Conservation (phyloP, 306 rosid species). For the Echinosophora koreensis region DNA sequence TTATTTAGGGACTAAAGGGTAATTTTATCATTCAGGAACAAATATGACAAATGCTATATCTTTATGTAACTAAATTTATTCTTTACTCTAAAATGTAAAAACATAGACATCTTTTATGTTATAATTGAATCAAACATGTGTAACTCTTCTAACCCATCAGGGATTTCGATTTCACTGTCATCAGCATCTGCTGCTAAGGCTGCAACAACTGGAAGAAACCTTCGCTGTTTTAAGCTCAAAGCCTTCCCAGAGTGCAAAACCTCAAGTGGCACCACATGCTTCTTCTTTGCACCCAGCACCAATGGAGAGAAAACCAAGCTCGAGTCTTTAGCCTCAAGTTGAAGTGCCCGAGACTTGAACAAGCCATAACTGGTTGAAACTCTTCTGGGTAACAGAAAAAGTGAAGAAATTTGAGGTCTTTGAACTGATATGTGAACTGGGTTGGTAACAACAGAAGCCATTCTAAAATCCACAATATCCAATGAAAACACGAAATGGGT, state of each 20-base stretch:
- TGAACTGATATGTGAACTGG: slow-evolving; percentile 55
- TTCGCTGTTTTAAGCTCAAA: slow-evolving; percentile 45
- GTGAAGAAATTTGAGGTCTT: slow-evolving; percentile 48
- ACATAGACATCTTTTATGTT: neutral
- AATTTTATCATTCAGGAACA: no score
- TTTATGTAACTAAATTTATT: no score
- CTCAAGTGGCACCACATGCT: neutral
- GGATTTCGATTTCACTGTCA: slow-evolving; percentile 50
- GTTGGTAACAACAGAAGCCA: slow-evolving; percentile 62
- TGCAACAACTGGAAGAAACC: slow-evolving; percentile 46
- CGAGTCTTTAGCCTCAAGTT: slow-evolving; percentile 40
- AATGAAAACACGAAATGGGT: slow-evolving; percentile 1
- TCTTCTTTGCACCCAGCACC: slow-evolving; percentile 39
- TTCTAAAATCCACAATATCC: slow-evolving; percentile 21
- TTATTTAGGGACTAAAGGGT: no score
- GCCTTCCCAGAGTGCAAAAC: slow-evolving; percentile 41
- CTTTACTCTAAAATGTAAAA: no score
- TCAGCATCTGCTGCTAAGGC: slow-evolving; percentile 72
- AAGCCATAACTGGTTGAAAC: slow-evolving; percentile 41
- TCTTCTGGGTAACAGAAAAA: slow-evolving; percentile 44
- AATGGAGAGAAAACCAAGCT: slow-evolving; percentile 60
- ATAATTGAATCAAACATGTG: neutral
- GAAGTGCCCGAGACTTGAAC: slow-evolving; percentile 45
- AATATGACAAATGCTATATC: no score
- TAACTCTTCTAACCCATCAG: slow-evolving; percentile 53